Base-by-base conservation (phyloP, 2,329 filamentous ascomycete species). In the Fusarium fujikuroi region DNA sequence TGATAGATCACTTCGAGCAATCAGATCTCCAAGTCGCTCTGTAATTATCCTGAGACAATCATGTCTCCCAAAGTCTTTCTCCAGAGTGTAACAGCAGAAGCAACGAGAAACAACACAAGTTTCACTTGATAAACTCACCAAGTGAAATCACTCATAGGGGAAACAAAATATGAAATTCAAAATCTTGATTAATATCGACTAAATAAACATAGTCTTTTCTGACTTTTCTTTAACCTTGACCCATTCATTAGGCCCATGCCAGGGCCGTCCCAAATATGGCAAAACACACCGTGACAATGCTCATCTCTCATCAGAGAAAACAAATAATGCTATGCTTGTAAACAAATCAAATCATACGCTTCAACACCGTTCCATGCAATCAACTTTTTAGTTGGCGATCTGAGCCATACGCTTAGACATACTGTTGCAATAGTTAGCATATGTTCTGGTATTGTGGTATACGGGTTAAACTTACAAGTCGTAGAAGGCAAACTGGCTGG, bases 401-500 rank as follows among this genome's bases (percentile, higher is more conserved):
- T 85, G 83, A n/a, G 87, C 83, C 85, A 90, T 88, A 74, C 88
- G 86, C 84, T 88, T 90, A 28, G 90, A 90, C 90, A 92, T 92
- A 79, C 90, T 92, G 72, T 75, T 49, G 15, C 37, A 42, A 52
- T 50, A 60, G 76, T 85, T 82, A 85, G 82, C 58, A 60, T 68
- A 39, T 63, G 53, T 56, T 40, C 44, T 34, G 21, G 5, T n/a
- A 18, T 28, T 39, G 32, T 18, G 32, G 19, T n/a, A 9, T 18
- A 28, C 32, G 11, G 58, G 54, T 39, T 32, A 52, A 68, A 92
- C 93, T 90, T 86, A 95, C 93, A 98, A 99, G 81, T 97, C 94
- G 84, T 97, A 99, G 88, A 99, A 99, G 43, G 95, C 95, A 85
- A 99, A 98, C 79, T 98, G 95, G 85, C 92, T 96, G 9, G 96